Evolutionary conservation across 1,284 basidiomycete genomes (phyloP).

Genomic region (Apiotrichum sp.): DNA sequence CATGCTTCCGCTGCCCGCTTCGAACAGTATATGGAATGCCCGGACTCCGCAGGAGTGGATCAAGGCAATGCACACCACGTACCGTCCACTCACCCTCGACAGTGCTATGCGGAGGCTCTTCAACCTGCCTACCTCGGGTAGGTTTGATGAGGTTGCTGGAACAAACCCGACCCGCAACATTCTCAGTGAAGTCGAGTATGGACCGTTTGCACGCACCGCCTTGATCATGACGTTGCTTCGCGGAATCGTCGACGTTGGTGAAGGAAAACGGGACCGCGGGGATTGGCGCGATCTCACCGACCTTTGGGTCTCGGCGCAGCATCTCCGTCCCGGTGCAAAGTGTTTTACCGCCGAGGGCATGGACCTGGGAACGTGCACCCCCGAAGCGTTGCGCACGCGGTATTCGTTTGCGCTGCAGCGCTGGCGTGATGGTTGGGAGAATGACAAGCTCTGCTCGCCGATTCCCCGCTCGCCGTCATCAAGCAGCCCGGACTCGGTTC

Average conservation of each 20-base stretch:
- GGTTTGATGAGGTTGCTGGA: slow-evolving; percentile 34
- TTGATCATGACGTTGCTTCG: slow-evolving; percentile 46
- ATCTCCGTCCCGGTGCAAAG: slow-evolving; percentile 29
- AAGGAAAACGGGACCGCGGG: slow-evolving; percentile 44
- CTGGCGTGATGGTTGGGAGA: slow-evolving; percentile 50
- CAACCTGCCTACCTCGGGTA: slow-evolving; percentile 35
- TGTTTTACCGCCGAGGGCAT: slow-evolving; percentile 29
- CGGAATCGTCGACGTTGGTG: slow-evolving; percentile 47
- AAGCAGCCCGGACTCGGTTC: not conserved
- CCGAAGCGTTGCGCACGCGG: slow-evolving; percentile 27
- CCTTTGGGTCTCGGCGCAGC: slow-evolving; percentile 37
- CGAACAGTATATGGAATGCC: slow-evolving; percentile 48
- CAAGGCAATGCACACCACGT: slow-evolving; percentile 27
- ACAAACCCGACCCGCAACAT: slow-evolving; percentile 34
- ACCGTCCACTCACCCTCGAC: slow-evolving; percentile 40
- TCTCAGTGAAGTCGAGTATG: slow-evolving; percentile 39
- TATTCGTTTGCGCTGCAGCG: slow-evolving; percentile 36
- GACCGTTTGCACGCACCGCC: slow-evolving; percentile 47
- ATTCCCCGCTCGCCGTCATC: not conserved
- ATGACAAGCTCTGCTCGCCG: slow-evolving; percentile 41
- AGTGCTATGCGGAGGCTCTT: slow-evolving; percentile 43
- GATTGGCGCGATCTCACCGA: slow-evolving; percentile 47
- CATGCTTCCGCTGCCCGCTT: slow-evolving; percentile 46
- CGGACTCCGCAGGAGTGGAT: slow-evolving; percentile 43
- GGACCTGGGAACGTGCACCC: slow-evolving; percentile 30